Evolutionary conservation across 164 flowering plant species (phyloP), one percentile per base, ranked within the genome.

Genomic region (Vitis rupestris): DNA sequence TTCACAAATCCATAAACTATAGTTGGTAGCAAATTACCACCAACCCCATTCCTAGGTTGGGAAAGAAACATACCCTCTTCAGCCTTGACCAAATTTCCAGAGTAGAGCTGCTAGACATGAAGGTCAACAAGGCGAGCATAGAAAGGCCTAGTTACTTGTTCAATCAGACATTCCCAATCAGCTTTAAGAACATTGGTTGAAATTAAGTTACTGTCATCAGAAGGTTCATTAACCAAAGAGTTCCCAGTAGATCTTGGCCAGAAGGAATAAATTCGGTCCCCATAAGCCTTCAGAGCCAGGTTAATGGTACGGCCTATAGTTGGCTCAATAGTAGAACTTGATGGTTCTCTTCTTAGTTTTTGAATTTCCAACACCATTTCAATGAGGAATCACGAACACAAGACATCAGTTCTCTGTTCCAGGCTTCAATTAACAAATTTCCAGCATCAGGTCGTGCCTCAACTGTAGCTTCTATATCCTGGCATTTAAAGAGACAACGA

Each of bases 1-100:
- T 91, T 95, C 55, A 95, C 96, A 76, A 91, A 95, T 74, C 82
- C 81, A 70, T 94, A 91, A 72, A 95, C 97, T 44, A 96, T 81
- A 65, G 87, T 84, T 8, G 98, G 97, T 17, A 88, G 88, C 79
- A 88, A 73, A 79, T 74, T 83, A 70, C 81, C 88, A 72, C 80
- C 82, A 47, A 77, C 79, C 49, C 77, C 86, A 85, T 70, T 85
- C 59, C 92, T 89, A 70, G 96, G 94, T 64, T 93, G 96, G 27
- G 97, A 82, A 73, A 95, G 94, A 82, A 95, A 95, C 99, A 95
- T 95, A 49, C 99, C 99, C 65, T 95, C 96, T 59, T 83, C 88
- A 50, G 90, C 94, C 86, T 88, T 95, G 50, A 91, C 99, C 50
- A 88, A 61, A 55, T 77, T 88, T 68, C 99, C 99, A 3, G 96